Conservation (phyloP, 2,329 filamentous ascomycete genomes). For the Lecanicillium sp. region DNA sequence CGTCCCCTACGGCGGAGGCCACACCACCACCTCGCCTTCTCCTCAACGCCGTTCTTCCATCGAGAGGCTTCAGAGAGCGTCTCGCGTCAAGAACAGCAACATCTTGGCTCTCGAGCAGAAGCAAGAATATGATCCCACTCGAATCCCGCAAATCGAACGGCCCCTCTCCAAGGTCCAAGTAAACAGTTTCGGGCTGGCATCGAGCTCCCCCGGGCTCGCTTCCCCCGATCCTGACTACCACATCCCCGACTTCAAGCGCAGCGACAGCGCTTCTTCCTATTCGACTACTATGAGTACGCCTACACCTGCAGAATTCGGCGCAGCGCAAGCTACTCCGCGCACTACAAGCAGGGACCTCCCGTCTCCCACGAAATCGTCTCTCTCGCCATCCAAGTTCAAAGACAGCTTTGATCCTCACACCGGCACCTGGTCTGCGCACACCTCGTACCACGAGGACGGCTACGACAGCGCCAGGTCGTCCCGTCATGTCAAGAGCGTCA, state of each 20-base stretch:
- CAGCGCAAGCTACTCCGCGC: slow-evolving; percentile 26
- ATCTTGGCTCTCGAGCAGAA: slow-evolving; percentile 92
- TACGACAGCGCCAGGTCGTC: slow-evolving; percentile 59
- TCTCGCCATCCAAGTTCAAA: slow-evolving; percentile 62
- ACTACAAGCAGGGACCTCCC: slow-evolving; percentile 61
- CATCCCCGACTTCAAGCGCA: slow-evolving; percentile 38
- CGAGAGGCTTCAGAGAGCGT: slow-evolving; percentile 89
- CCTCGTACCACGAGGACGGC: slow-evolving; percentile 48
- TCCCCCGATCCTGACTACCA: slow-evolving; percentile 37
- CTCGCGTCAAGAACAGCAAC: slow-evolving; percentile 95
- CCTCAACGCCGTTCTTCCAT: slow-evolving; percentile 82
- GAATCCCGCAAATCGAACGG: slow-evolving; percentile 70
- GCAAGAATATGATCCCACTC: slow-evolving; percentile 82
- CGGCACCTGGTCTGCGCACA: slow-evolving; percentile 61
- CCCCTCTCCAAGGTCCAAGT: slow-evolving; percentile 71
- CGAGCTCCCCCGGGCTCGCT: slow-evolving; percentile 44
- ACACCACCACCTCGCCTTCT: slow-evolving; percentile 48
- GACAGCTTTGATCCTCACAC: slow-evolving; percentile 62
- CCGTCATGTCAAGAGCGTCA: slow-evolving; percentile 91
- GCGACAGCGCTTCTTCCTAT: slow-evolving; percentile 50
- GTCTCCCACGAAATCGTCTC: slow-evolving; percentile 84
- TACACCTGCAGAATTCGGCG: slow-evolving; percentile 30
- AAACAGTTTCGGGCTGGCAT: slow-evolving; percentile 55
- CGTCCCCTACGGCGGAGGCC: slow-evolving; percentile 52
- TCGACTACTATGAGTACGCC: slow-evolving; percentile 51